Conservation (phyloP, 1,139 yeast genomes). For the Nakaseomyces sp. region DNA sequence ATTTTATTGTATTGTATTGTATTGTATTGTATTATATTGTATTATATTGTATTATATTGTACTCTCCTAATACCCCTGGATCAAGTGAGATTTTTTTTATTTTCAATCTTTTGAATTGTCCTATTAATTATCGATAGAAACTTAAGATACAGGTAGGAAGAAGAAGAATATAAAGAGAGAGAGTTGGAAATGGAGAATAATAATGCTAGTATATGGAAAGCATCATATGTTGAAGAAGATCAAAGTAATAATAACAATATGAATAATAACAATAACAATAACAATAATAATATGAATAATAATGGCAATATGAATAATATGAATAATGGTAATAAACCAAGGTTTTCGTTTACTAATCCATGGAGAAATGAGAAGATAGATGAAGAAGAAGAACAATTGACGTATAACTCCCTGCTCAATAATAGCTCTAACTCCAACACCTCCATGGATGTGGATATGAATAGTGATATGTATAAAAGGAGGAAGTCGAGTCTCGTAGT, state of each 20-base stretch:
- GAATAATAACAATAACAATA: constrained; percentile 14
- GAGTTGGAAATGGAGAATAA: neutral
- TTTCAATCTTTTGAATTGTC: too few species aligned
- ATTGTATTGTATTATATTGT: too few species aligned
- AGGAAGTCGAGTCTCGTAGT: constrained; percentile 30
- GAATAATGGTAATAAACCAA: constrained; percentile 13
- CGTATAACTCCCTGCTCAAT: constrained; percentile 1
- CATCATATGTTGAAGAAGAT: constrained; percentile 11
- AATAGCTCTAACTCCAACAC: constrained; percentile 5
- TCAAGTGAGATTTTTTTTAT: too few species aligned
- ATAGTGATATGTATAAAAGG: constrained; percentile 17
- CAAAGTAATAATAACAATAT: constrained; percentile 11
- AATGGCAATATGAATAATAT: constrained; percentile 14
- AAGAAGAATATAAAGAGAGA: neutral
- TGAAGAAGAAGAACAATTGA: constrained; percentile 12
- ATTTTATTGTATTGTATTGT: too few species aligned
- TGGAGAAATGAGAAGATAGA: constrained; percentile 19
- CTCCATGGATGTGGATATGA: constrained; percentile 7
- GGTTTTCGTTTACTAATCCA: constrained; percentile 21
- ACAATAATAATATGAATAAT: constrained; percentile 16
- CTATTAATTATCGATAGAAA: too few species aligned
- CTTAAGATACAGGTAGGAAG: too few species aligned
- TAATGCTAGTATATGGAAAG: constrained; percentile 14
- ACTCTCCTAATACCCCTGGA: too few species aligned
- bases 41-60: too few species aligned